phyloP scores from a whole-genome alignment of 768 basidiomycete genomes.

The Cubamyces sp. region DNA sequence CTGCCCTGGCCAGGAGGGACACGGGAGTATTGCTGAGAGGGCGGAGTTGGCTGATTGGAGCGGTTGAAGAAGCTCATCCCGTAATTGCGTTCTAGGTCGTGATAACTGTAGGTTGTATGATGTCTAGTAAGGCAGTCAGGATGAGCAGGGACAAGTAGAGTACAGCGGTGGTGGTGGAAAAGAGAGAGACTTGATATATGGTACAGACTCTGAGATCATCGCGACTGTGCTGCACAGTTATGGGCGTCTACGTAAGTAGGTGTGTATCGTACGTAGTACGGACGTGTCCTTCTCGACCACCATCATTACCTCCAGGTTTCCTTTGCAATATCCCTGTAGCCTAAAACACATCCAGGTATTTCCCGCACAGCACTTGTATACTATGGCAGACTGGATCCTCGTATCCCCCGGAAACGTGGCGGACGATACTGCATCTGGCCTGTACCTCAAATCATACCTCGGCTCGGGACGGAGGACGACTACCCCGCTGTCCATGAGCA shows the following conservation, averaged over 20 bases:
- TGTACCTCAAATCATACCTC: neutral
- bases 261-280: neutral
- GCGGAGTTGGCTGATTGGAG: constrained; percentile 25
- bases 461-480: no score
- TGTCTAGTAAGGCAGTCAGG: neutral
- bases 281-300: neutral
- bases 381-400: neutral
- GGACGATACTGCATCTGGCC: neutral
- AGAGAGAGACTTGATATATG: neutral
- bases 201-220: neutral
- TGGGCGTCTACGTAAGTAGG: neutral
- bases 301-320: no score
- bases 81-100: neutral
- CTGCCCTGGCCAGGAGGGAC: constrained; percentile 39
- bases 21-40: constrained; percentile 48
- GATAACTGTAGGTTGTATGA: neutral
- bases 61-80: constrained; percentile 30
- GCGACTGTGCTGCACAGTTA: neutral
- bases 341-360: neutral
- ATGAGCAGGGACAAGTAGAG: constrained; percentile 2
- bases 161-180: neutral
- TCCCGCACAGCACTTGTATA: neutral
- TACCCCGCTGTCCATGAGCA: no score
- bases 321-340: neutral
- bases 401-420: constrained; percentile 4